Evolutionary conservation across 2,329 filamentous ascomycete species (phyloP), one percentile per base, ranked within the genome.

Genomic region (Beauveria bassiana): DNA sequence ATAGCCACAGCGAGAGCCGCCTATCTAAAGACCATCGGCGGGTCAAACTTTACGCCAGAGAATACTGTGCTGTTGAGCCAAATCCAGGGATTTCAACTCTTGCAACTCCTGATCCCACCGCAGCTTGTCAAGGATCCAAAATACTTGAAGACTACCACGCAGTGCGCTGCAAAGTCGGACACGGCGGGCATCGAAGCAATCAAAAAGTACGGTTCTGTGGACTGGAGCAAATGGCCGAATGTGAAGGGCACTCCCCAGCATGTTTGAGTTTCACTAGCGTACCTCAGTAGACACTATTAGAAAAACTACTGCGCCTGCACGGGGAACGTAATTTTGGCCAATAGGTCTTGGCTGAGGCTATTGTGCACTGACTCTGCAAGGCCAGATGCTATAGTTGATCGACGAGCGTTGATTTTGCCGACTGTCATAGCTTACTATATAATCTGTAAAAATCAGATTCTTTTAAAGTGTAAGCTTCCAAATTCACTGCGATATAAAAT

Each of bases 151-250:
- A 54, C 51, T 9, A 42, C 18, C 20, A 54, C 51, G 51, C 51
- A 54, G 22, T 54, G 51, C 51, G 51, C 51, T 24, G 51, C 51
- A 9, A 54, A 54, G 51, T 42, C 51, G 51, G 51, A 54, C 38
- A n/a, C 5, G 34, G 34, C 34, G 20, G 51, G 51, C 34, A 20
- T 54, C 16, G 24, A n/a, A 3, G 51, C 51, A 10, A 40, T 43
- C 24, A 5, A n/a, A 24, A 38, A 34, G 7, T 26, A 54, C 18
- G 51, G 51, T 20, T 0, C 34, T 5, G 51, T 54, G 20, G 34
- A 54, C 51, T 54, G 51, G 51, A 26, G 20, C 34, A 42, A 26
- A 20, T 54, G 51, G 51, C 51, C 51, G 20, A 54, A 54, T 26
- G 51, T 54, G 2, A 54, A 54, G 34, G 51, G 51, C 34, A 54